A percentile compares a stretch with the other conserved stretches of the same genome.
Conservation (phyloP, 139 green algal species). For the Closterium sp. region DNA sequence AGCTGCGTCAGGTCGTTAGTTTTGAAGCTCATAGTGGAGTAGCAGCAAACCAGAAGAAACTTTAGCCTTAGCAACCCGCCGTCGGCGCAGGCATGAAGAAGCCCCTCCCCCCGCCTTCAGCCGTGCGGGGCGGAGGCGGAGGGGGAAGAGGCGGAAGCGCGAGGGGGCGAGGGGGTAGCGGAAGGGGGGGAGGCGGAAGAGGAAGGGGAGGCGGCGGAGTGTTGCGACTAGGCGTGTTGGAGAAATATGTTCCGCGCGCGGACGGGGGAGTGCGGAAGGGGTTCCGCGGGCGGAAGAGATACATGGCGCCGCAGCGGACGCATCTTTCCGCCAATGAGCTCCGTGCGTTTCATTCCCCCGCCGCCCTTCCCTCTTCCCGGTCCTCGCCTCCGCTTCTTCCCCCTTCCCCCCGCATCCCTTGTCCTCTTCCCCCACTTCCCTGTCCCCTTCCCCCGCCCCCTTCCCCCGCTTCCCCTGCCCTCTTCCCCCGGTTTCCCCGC, state of each 20-base stretch:
- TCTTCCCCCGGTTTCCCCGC: neutral
- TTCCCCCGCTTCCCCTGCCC: neutral
- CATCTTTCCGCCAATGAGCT: conserved; percentile 2
- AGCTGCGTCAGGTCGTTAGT: too few relatives aligned
- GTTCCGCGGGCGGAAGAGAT: neutral
- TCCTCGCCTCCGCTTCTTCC: neutral
- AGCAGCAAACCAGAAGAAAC: too few relatives aligned
- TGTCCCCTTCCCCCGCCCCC: conserved; percentile 12
- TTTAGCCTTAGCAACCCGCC: too few relatives aligned
- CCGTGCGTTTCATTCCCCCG: neutral
- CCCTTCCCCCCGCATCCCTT: neutral
- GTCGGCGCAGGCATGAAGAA: neutral
- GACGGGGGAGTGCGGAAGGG: neutral
- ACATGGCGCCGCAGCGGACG: neutral
- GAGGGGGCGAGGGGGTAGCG: neutral
- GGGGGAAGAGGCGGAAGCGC: neutral
- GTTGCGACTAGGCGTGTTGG: neutral
- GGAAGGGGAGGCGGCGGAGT: neutral
- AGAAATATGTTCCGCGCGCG: neutral
- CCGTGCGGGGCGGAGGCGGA: neutral
- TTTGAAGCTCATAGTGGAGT: too few relatives aligned
- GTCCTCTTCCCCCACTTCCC: neutral
- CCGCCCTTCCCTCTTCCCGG: neutral
- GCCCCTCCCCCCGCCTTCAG: neutral
- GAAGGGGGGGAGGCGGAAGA: neutral